A percentile compares a stretch with the other conserved stretches of the same genome.
Evolutionary conservation across 306 rosid genomes (phyloP).

Genomic region (Carpinus viminea): DNA sequence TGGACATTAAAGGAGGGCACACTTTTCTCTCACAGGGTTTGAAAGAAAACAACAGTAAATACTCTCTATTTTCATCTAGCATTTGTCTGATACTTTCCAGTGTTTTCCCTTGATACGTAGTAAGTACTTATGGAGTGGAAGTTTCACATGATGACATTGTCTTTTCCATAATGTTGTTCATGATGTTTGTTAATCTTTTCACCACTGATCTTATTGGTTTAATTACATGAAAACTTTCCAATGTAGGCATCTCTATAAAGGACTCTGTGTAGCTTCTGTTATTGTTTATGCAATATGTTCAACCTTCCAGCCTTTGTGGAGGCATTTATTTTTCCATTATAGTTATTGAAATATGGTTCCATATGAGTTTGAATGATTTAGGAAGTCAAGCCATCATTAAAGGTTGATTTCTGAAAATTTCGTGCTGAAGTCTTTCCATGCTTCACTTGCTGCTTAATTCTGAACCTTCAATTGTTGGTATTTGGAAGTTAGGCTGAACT

Average conservation of each 20-base stretch:
- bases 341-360: conserved; percentile 3
- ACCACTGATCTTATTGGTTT: not conserved
- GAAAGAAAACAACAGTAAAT: conserved; percentile 51
- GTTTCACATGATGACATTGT: not conserved
- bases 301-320: not conserved
- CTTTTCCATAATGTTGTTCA: not conserved
- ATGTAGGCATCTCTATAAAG: not conserved
- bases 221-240: not conserved
- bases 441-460: not conserved
- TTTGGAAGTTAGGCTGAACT: not conserved
- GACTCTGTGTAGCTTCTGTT: conserved; percentile 2
- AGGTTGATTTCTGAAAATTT: conserved; percentile 18
- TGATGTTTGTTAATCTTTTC: not conserved
- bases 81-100: not conserved
- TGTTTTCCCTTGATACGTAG: not conserved
- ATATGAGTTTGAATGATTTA: conserved; percentile 5
- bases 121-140: not conserved
- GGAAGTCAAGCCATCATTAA: not conserved
- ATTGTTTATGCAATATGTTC: conserved; percentile 6
- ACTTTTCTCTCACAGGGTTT: conserved; percentile 48
- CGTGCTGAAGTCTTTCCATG: conserved; percentile 1
- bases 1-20: conserved; percentile 61
- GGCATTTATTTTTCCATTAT: not conserved
- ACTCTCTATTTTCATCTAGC: conserved; percentile 14
- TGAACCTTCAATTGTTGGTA: not conserved